A percentile compares a stretch with the other conserved stretches of the same genome.
Conservation (phyloP, 1,284 basidiomycete species). For the Sporisorium exsertum region DNA sequence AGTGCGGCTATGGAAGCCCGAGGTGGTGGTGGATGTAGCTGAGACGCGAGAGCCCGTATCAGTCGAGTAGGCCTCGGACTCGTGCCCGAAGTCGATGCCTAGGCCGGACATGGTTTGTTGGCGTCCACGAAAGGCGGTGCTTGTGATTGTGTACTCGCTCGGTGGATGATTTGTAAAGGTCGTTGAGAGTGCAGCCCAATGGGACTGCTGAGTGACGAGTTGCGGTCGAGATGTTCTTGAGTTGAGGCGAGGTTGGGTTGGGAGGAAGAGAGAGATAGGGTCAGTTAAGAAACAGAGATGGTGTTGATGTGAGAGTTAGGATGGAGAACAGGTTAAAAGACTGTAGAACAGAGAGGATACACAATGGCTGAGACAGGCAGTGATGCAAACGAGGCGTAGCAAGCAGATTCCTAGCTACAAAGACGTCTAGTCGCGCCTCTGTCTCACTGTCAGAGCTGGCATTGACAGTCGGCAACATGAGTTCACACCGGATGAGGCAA, state of each 20-base stretch:
- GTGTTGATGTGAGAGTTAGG: not conserved
- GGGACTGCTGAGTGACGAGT: not conserved
- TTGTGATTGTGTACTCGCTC: not conserved
- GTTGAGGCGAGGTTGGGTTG: not conserved
- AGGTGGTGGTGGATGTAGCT: slow-evolving; percentile 16
- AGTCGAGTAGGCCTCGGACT: slow-evolving; percentile 37
- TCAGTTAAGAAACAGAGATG: not conserved
- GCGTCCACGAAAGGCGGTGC: not conserved
- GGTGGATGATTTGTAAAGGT: not conserved
- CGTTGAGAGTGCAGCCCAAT: not conserved
- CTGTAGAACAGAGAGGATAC: too few relatives aligned
- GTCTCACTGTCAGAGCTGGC: not conserved
- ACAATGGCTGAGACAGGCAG: not conserved
- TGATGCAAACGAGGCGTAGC: not conserved
- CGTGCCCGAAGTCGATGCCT: slow-evolving; percentile 62
- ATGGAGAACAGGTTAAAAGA: not conserved
- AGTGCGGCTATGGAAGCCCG: slow-evolving; percentile 40
- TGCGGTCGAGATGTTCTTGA: not conserved
- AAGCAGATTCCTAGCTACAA: too few relatives aligned
- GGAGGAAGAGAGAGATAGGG: not conserved
- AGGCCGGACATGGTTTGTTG: slow-evolving; percentile 62
- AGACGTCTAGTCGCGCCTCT: not conserved
- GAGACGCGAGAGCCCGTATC: slow-evolving; percentile 24
- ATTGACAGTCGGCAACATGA: not conserved
- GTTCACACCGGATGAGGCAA: not conserved